A percentile compares a stretch with the other conserved stretches of the same genome.
phyloP scores from a whole-genome alignment of 441 rosid genomes.

The Aleurites moluccanus region DNA sequence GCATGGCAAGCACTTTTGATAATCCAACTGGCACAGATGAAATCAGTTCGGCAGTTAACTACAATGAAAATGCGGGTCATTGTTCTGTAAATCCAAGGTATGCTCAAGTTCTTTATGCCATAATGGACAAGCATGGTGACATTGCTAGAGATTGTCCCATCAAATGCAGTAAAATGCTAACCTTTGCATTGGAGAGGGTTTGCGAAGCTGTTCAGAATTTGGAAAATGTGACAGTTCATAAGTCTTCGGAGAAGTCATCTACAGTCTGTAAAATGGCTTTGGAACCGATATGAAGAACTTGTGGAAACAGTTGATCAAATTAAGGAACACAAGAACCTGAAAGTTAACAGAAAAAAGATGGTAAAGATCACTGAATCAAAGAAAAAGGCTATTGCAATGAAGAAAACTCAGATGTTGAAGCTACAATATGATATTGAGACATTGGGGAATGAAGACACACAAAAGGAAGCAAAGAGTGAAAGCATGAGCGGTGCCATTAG shows the following conservation, averaged over 20 bases:
- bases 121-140: conserved; percentile 20
- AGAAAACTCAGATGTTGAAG: conserved; percentile 19
- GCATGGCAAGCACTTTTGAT: conserved; percentile 12
- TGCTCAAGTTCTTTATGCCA: conserved; percentile 14
- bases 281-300: conserved; percentile 9
- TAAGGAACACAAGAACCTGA: background rate
- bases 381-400: background rate
- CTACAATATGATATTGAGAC: conserved; percentile 1
- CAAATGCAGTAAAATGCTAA: conserved; percentile 1
- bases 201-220: conserved; percentile 15
- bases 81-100: conserved; percentile 9
- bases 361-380: background rate
- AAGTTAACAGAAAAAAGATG: background rate
- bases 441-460: conserved; percentile 8
- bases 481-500: background rate
- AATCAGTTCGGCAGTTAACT: background rate
- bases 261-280: conserved; percentile 16
- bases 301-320: conserved; percentile 5
- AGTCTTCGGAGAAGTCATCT: conserved; percentile 1
- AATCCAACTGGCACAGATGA: conserved; percentile 3
- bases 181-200: conserved; percentile 18
- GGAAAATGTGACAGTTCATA: background rate
- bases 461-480: background rate
- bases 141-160: conserved; percentile 13
- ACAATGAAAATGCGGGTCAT: background rate